These are phyloP conservation scores for Pichia gijzeniarum DNA, from an alignment of 805 yeast species.

Conservation along the genomic window DNA sequence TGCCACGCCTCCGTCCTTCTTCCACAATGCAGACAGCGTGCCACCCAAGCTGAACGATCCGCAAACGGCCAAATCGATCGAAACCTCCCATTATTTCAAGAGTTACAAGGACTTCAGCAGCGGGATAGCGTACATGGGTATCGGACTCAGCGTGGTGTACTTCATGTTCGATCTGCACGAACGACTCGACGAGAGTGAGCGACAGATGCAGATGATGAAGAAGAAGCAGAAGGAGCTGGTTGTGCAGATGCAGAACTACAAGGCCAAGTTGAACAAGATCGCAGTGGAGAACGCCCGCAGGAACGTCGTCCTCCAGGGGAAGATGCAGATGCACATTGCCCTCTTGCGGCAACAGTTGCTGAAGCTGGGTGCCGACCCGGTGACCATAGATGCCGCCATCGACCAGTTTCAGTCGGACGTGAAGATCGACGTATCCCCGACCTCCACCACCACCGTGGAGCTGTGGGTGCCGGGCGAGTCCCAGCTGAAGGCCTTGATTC, in stretches of 20 bases:
- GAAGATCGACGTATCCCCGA: constrained; percentile 48
- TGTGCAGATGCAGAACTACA: constrained; percentile 42
- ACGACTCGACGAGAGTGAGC: constrained; percentile 20
- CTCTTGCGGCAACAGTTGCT: constrained; percentile 53
- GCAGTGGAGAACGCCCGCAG: constrained; percentile 46
- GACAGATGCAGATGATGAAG: constrained; percentile 20
- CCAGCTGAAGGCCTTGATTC: constrained; percentile 43
- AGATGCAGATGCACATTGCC: constrained; percentile 63
- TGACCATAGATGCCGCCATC: constrained; percentile 45
- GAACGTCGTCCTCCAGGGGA: constrained; percentile 43
- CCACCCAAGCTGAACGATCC: constrained; percentile 2
- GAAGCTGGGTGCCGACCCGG: constrained; percentile 55
- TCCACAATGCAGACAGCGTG: constrained; percentile 4
- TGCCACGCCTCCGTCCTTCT: constrained; percentile 4
- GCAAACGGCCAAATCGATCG: neutral
- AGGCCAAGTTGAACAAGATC: constrained; percentile 47
- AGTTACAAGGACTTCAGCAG: constrained; percentile 10
- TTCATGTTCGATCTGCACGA: constrained; percentile 17
- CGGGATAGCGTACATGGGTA: constrained; percentile 12
- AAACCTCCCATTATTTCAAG: neutral
- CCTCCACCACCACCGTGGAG: constrained; percentile 49
- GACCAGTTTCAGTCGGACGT: constrained; percentile 52
- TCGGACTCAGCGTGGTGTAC: constrained; percentile 9
- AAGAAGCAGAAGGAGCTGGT: constrained; percentile 34
- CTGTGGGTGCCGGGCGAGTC: constrained; percentile 56